Evolutionary conservation across 805 yeast species (phyloP).

Genomic region (Citeromyces nyonsensis): DNA sequence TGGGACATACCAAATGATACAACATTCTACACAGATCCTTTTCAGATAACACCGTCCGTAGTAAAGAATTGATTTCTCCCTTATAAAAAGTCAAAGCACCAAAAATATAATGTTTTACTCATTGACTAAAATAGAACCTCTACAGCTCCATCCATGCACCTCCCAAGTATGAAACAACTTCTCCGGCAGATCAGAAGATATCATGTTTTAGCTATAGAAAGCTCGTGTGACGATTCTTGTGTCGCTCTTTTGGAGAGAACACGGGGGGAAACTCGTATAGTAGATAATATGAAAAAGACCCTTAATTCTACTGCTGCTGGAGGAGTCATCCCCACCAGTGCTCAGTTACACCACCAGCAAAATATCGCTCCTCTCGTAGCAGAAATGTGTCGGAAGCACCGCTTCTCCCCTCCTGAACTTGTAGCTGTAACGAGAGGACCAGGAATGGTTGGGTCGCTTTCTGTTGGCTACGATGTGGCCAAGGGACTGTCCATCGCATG

Average conservation of each 20-base stretch:
- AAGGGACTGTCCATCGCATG: constrained; percentile 76
- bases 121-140: not conserved
- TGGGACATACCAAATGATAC: too few relatives aligned
- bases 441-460: constrained; percentile 84
- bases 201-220: constrained; percentile 72
- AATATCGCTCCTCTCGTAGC: constrained; percentile 35
- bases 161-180: not conserved
- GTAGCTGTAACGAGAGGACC: constrained; percentile 92
- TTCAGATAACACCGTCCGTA: too few relatives aligned
- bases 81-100: too few relatives aligned
- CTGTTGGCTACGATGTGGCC: constrained; percentile 72
- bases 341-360: constrained; percentile 64
- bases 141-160: not conserved
- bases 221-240: constrained; percentile 93
- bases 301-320: constrained; percentile 54
- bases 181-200: constrained; percentile 19
- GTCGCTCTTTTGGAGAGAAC: constrained; percentile 58
- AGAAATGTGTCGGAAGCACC: constrained; percentile 22
- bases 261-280: constrained; percentile 23
- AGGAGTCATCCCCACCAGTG: constrained; percentile 80
- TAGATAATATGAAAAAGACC: constrained; percentile 50
- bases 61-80: too few relatives aligned
- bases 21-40: too few relatives aligned
- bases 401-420: constrained; percentile 38
- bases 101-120: too few relatives aligned